phyloP scores from a whole-genome alignment of 2,329 filamentous ascomycete species.

The Sclerotinia sclerotiorum region DNA sequence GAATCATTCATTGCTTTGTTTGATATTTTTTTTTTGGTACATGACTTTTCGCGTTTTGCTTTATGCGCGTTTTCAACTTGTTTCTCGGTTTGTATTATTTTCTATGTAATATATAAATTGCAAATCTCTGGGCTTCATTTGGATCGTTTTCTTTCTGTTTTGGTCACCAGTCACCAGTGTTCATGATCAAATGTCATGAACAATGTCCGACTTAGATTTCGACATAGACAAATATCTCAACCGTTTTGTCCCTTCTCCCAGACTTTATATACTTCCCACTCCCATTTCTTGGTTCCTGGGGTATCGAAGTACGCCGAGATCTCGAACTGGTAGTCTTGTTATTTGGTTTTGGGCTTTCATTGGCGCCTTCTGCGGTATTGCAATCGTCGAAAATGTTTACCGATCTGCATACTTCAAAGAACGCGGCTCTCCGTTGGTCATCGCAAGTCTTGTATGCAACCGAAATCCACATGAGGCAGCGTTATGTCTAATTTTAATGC shows the following conservation, averaged over 20 bases:
- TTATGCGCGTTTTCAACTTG: not conserved
- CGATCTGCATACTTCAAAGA: constrained; percentile 52
- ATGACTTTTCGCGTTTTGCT: not conserved
- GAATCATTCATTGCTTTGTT: not conserved
- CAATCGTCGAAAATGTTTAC: constrained; percentile 58
- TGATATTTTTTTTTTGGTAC: not conserved
- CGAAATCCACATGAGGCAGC: not conserved
- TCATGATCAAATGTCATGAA: constrained; percentile 10
- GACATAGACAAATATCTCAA: constrained; percentile 78
- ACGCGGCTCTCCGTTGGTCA: constrained; percentile 58
- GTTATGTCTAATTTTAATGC: constrained; percentile 12
- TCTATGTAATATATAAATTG: not conserved
- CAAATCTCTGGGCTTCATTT: not conserved
- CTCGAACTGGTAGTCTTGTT: constrained; percentile 55
- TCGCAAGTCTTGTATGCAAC: constrained; percentile 68
- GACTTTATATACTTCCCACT: constrained; percentile 62
- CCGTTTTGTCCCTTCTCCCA: constrained; percentile 64
- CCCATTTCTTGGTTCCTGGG: constrained; percentile 69
- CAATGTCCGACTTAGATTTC: constrained; percentile 45
- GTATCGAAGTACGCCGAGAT: constrained; percentile 47
- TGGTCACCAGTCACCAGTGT: not conserved
- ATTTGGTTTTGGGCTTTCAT: constrained; percentile 63
- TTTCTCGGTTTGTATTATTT: not conserved
- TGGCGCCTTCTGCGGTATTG: constrained; percentile 62
- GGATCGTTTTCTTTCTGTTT: not conserved